Conservation (phyloP, 2,329 filamentous ascomycete species). For the Aspergillus sp. region DNA sequence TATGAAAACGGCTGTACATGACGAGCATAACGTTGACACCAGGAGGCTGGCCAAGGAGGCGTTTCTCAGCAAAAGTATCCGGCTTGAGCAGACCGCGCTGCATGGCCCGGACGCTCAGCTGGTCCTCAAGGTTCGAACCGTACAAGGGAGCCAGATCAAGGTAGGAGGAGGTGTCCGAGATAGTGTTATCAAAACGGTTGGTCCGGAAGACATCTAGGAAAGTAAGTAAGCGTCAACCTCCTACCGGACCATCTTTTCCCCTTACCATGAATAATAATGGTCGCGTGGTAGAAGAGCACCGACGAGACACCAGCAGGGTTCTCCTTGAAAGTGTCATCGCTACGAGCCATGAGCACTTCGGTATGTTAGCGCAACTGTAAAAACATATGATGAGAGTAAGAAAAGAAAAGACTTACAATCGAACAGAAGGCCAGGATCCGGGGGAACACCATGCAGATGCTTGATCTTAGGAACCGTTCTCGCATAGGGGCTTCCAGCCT, state of each 20-base stretch:
- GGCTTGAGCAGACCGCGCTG: conserved; percentile 33
- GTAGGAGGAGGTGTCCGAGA: conserved; percentile 38
- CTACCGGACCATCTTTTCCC: background rate
- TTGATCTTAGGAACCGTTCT: conserved; percentile 4
- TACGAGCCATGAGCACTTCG: conserved; percentile 6
- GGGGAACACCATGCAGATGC: conserved; percentile 2
- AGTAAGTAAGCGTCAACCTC: background rate
- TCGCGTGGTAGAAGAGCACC: conserved; percentile 43
- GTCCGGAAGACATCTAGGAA: conserved; percentile 32
- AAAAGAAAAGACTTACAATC: conserved; percentile 2
- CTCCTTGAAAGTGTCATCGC: conserved; percentile 14
- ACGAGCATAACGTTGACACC: conserved; percentile 28
- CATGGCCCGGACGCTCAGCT: conserved; percentile 28
- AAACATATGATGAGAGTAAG: background rate
- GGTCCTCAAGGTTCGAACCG: conserved; percentile 29
- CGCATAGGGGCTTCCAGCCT: conserved; percentile 6
- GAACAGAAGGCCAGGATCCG: conserved; percentile 6
- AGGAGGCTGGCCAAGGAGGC: conserved; percentile 27
- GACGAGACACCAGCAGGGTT: conserved; percentile 41
- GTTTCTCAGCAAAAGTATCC: conserved; percentile 28
- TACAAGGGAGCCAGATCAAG: conserved; percentile 42
- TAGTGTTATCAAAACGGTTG: conserved; percentile 26
- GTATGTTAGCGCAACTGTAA: background rate
- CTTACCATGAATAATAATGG: conserved; percentile 45
- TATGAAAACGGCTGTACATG: conserved; percentile 34